Conservation (phyloP, 805 yeast species). For the Yamadazyma laniorum region DNA sequence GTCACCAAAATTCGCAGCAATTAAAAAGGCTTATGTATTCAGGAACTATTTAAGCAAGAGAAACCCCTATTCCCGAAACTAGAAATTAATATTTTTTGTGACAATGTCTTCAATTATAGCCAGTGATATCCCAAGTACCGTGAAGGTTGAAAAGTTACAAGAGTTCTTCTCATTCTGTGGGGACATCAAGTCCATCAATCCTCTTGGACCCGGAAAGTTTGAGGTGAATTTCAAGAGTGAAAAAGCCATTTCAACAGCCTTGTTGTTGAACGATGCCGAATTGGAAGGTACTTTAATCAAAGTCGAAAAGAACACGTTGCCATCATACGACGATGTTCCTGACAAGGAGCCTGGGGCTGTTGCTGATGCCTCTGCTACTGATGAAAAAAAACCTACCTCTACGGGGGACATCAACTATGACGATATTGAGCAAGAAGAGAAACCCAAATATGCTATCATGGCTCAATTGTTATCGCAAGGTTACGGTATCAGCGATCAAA, state of each 20-base stretch:
- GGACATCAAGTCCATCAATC: slow-evolving; percentile 33
- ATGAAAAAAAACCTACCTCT: slow-evolving; percentile 17
- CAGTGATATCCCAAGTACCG: slow-evolving; percentile 47
- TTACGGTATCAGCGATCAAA: slow-evolving; percentile 60
- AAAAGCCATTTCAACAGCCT: slow-evolving; percentile 68
- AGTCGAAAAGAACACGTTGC: slow-evolving; percentile 32
- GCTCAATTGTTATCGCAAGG: slow-evolving; percentile 79
- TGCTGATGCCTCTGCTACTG: slow-evolving; percentile 18
- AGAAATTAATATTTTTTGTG: too few species aligned
- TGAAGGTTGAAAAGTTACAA: slow-evolving; percentile 49
- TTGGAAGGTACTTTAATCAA: slow-evolving; percentile 56
- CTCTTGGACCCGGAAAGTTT: slow-evolving; percentile 35
- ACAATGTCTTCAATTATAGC: slow-evolving; percentile 11
- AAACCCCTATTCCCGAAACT: too few species aligned
- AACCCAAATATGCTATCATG: slow-evolving; percentile 71
- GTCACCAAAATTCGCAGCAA: slow-evolving; percentile 9
- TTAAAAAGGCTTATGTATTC: slow-evolving; percentile 1
- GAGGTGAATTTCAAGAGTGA: slow-evolving; percentile 54
- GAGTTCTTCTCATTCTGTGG: slow-evolving; percentile 82
- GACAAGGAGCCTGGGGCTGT: slow-evolving; percentile 15
- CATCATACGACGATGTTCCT: slow-evolving; percentile 9
- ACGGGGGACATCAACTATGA: slow-evolving; percentile 34
- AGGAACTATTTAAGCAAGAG: too few species aligned
- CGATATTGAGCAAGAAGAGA: slow-evolving; percentile 70
- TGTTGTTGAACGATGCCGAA: slow-evolving; percentile 70